Evolutionary conservation across 345 rosid species (phyloP), one percentile per base, ranked within the genome.

Genomic region (Bruguiera parviflora): DNA sequence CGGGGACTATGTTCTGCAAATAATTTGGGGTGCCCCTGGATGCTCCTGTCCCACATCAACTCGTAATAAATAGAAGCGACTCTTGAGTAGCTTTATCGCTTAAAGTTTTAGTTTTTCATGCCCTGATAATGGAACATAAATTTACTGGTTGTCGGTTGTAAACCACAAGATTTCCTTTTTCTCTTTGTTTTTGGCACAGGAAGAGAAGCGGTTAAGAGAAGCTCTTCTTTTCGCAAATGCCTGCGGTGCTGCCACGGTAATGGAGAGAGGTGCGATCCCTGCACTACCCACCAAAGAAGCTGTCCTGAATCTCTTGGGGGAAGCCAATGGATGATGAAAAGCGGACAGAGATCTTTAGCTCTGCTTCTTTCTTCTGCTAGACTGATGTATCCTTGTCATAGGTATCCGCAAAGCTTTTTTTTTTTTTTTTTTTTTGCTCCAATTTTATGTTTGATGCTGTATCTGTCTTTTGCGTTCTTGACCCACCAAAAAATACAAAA

Each of bases 221-320:
- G 95, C 95, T 16, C 90, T 96, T 60, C 61, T 70, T 0, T 96
- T 92, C 15, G 97, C 95, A 16, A 96, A 96, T 63, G 97, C 84
- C 37, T 92, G 98, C 49, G 99, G 96, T 8, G 97, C 97, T 20
- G 77, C 83, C 61, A 87, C 98, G 0, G 99, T 90, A 39, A 96
- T 88, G 39, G 88, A 84, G 81, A 85, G 95, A 77, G 99, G 99
- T 58, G 99, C 99, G 0, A 96, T 96, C 77, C 99, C 99, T 15
- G 90, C 96, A 0, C 76, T 96, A 62, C 99, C 99, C 20, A 82
- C 95, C 24, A 89, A 76, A 80, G 67, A 82, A 65, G 89, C 89
- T 11, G 97, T 87, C 71, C 83, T 77, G 59, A 70, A 86, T 5
- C 84, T 88, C 72, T 39, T 89, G 29, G 67, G n/a, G 39, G 8